Evolutionary conservation across 805 yeast species (phyloP), one percentile per base, ranked within the genome.

Genomic region (Saccharomycopsis sp.): DNA sequence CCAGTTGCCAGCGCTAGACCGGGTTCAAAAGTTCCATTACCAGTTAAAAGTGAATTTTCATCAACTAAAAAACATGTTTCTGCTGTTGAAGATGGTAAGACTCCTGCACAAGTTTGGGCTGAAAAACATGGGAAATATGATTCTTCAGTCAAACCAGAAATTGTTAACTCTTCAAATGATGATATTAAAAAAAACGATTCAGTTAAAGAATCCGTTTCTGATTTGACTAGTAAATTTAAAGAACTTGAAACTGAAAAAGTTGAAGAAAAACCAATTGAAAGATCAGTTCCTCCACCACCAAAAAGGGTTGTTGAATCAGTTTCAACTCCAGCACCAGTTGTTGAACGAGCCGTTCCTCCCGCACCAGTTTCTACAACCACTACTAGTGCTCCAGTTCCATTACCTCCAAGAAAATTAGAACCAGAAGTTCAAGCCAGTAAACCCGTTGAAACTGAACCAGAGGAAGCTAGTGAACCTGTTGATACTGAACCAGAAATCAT

Each of bases 41-140:
- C 46, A 9, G 17, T 20, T n/a, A 35, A 17, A 15, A 20, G 12
- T 29, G 43, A 39, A 45, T 60, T 69, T 3, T 69, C 70, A 34
- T 75, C 77, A 40, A 62, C 76, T 37, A 67, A 74, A 21, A 65
- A 71, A 53, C 21, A 25, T 6, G 17, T 21, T 9, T 51, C 79
- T 72, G 47, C 63, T 79, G 15, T 35, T 40, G 72, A 72, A 46
- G 72, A 69, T 46, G 96, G 95, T 46, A 83, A 85, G 60, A 82
- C 95, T 5, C 96, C 96, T 19, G 96, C 96, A 21, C 96, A 87
- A 62, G 53, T 84, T 21, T 87, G 96, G 96, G 96, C 96, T 19
- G 96, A 82, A 56, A 82, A 79, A 63, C 76, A 79, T 55, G 94
- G 86, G 36, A 70, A 77, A 56, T 74, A 66, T 51, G 19, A 48